Percentiles rank a stretch among this genome's conserved stretches.
Evolutionary conservation across 208 protist species (phyloP).

Genomic region (Endotrypanum monterogeii): DNA sequence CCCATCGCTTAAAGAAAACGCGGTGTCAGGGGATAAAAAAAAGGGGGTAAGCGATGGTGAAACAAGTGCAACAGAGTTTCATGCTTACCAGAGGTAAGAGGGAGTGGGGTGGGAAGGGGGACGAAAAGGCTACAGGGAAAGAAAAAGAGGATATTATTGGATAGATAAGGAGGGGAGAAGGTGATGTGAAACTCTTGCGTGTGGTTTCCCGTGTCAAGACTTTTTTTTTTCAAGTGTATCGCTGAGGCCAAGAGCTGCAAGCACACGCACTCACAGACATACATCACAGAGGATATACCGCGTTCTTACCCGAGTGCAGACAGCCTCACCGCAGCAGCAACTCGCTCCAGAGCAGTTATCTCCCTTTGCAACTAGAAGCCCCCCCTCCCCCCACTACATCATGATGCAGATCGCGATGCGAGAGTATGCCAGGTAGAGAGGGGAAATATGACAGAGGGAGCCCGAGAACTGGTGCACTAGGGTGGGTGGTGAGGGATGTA

Average conservation of each 20-base stretch:
- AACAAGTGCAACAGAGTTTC: not conserved
- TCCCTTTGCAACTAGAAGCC: slow-evolving; percentile 18
- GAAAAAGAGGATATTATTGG: not conserved
- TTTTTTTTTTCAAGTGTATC: not conserved
- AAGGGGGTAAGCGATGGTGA: not conserved
- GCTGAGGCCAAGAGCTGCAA: not conserved
- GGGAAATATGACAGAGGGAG: slow-evolving; percentile 38
- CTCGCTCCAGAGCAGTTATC: slow-evolving; percentile 30
- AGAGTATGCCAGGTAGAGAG: slow-evolving; percentile 29
- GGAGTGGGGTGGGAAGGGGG: no score
- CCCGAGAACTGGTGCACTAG: slow-evolving; percentile 32
- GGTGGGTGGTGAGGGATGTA: slow-evolving; percentile 15
- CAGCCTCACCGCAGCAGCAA: slow-evolving; percentile 36
- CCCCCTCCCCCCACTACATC: slow-evolving; percentile 18
- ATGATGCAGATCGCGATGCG: slow-evolving; percentile 25
- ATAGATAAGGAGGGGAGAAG: slow-evolving; percentile 2
- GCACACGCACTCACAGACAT: not conserved
- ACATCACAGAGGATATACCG: not conserved
- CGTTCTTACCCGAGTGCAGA: slow-evolving; percentile 38
- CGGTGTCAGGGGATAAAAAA: not conserved
- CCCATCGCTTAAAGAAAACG: no score
- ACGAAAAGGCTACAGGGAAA: not conserved
- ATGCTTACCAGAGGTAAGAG: not conserved
- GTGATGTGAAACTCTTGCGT: not conserved
- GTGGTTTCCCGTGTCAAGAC: not conserved